Base-by-base conservation (phyloP, 805 yeast species). In the Lipomyces orientalis region DNA sequence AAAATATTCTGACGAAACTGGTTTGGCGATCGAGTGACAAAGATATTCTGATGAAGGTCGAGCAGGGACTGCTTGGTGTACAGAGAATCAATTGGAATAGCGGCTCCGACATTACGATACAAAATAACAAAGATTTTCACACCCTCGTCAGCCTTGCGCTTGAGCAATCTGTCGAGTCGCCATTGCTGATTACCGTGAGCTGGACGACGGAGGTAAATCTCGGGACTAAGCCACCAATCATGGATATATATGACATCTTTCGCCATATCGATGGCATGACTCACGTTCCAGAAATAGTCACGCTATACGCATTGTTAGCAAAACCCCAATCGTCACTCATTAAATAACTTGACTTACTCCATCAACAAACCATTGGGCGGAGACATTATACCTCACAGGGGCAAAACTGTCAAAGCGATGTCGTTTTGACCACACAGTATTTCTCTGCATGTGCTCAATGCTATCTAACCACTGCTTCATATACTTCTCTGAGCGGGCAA, bases 171-270 rank as follows among this genome's bases (percentile, higher is more conserved):
- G 78, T 95, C 99, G 55, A 95, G 80, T 76, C 99, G 85, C 88
- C 92, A 95, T 70, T 91, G 89, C 78, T 95, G 98, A 74, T 94
- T 94, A 8, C 97, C 97, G 78, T 91, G 89, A 0, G 97, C 94
- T 0, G 99, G 99, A 61, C 99, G 83, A 70, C 99, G 85, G 80
- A 95, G 81, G 74, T 95, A 96, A 2, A 95, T 77, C 77, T 95
- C 99, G 0, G 99, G 99, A 4, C 94, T 86, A 33, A 95, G 82
- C 99, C 99, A 95, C 99, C 99, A 95, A 75, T 94, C 99, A 75
- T 95, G 98, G 60, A 95, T 92, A 76, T 88, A 95, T 43, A 95
- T 89, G 0, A 90, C 94, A 81, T 95, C 98, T 72, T 88, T 88
- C 0, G 99, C 98, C 90, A 91, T 89, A 72, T 90, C 92, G 64